phyloP scores from a whole-genome alignment of 148 eudicot genomes.

The Nepenthes gracilis region DNA sequence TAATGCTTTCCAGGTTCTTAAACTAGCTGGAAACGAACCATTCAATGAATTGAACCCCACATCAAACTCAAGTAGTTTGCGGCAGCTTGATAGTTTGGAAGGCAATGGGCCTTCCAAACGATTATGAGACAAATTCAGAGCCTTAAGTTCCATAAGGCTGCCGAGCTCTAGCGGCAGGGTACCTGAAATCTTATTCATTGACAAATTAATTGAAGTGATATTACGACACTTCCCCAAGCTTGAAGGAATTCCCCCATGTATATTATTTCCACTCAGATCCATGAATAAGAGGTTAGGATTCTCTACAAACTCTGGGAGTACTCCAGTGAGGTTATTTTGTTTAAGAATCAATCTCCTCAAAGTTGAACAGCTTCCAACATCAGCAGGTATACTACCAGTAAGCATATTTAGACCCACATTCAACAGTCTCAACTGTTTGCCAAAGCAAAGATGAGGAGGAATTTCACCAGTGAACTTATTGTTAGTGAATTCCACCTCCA shows the following conservation, averaged over 20 bases:
- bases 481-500: constrained; percentile 42
- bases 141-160: constrained; percentile 32
- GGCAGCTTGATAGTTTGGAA: constrained; percentile 36
- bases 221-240: constrained; percentile 37
- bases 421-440: constrained; percentile 31
- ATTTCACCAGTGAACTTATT: constrained; percentile 56
- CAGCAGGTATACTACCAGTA: constrained; percentile 51
- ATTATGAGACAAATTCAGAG: constrained; percentile 44
- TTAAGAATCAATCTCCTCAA: constrained; percentile 47
- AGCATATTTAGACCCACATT: constrained; percentile 45
- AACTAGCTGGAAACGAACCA: constrained; percentile 44
- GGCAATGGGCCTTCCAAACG: constrained; percentile 51
- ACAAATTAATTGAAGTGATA: constrained; percentile 36
- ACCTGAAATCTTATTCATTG: constrained; percentile 50
- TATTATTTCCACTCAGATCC: constrained; percentile 48
- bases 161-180: constrained; percentile 47
- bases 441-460: constrained; percentile 56
- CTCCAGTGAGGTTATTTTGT: constrained; percentile 51
- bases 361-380: constrained; percentile 48
- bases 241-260: constrained; percentile 42
- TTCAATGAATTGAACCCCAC: constrained; percentile 40
- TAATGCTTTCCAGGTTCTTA: constrained; percentile 31
- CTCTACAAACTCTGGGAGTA: constrained; percentile 44
- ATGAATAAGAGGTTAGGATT: constrained; percentile 23
- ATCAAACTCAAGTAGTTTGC: constrained; percentile 27